A percentile compares a stretch with the other conserved stretches of the same genome.
Evolutionary conservation across 306 rosid species (phyloP).

Genomic region (Alnus rubra): DNA sequence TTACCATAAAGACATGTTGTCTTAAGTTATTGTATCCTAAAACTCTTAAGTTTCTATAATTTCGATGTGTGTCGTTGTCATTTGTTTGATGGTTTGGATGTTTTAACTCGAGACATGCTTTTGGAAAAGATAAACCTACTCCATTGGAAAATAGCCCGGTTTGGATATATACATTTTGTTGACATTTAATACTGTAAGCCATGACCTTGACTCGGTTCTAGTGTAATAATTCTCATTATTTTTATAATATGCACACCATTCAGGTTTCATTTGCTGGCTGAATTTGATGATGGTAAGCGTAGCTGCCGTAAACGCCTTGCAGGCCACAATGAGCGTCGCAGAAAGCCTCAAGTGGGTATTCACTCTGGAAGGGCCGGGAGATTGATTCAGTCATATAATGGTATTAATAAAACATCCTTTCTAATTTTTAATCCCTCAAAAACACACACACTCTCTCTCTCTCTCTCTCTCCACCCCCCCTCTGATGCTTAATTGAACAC

Average conservation of each 20-base stretch:
- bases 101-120: constrained; percentile 12
- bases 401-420: constrained; percentile 39
- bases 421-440: not conserved
- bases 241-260: constrained; percentile 35
- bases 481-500: not conserved
- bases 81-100: not conserved
- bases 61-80: not conserved
- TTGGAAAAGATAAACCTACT: constrained; percentile 7
- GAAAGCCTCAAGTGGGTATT: constrained; percentile 72
- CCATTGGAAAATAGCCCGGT: not conserved
- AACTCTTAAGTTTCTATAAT: not conserved
- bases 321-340: constrained; percentile 86
- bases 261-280: constrained; percentile 92
- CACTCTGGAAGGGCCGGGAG: constrained; percentile 57
- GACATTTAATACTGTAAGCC: not conserved
- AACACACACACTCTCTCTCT: too few relatives aligned
- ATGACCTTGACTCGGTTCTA: not conserved
- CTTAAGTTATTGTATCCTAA: constrained; percentile 8
- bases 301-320: constrained; percentile 96
- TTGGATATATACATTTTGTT: not conserved
- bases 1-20: not conserved
- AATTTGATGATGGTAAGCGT: constrained; percentile 92
- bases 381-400: constrained; percentile 66
- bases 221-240: constrained; percentile 27
- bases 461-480: too few relatives aligned